A percentile compares a stretch with the other conserved stretches of the same genome.
These are phyloP conservation scores for Daldinia caldariorum DNA, from an alignment of 495 filamentous ascomycete genomes.

Conservation along the genomic window DNA sequence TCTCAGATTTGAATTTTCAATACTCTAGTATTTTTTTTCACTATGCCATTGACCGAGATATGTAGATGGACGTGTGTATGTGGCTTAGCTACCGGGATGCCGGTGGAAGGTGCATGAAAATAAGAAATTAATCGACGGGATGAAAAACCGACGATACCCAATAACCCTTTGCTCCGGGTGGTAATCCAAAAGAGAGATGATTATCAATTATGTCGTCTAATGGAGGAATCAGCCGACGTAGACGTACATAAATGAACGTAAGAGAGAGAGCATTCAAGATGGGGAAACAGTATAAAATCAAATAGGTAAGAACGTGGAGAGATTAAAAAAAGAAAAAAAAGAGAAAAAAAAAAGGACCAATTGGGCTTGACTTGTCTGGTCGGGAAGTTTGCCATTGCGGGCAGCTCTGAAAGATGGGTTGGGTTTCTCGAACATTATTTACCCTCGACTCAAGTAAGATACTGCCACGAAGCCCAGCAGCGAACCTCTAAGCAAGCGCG, in stretches of 20 bases:
- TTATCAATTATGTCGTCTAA: constrained; percentile 31
- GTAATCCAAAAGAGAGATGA: constrained; percentile 23
- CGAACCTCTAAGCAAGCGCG: constrained; percentile 37
- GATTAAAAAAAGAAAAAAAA: constrained; percentile 10
- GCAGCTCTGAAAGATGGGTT: constrained; percentile 27
- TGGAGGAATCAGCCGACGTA: constrained; percentile 35
- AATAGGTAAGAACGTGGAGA: constrained; percentile 4
- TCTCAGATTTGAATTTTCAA: not conserved
- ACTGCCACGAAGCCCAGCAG: constrained; percentile 58
- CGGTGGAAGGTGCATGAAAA: constrained; percentile 13
- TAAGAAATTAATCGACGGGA: constrained; percentile 5
- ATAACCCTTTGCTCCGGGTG: constrained; percentile 36
- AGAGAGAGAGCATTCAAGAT: constrained; percentile 29
- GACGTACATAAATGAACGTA: constrained; percentile 28
- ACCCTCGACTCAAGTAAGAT: constrained; percentile 52
- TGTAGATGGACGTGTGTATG: not conserved
- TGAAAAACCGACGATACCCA: not conserved
- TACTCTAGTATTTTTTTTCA: not conserved
- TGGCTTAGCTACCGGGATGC: constrained; percentile 1
- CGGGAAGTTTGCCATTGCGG: constrained; percentile 44
- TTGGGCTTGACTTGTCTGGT: constrained; percentile 31
- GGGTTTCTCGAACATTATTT: constrained; percentile 33
- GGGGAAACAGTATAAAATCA: constrained; percentile 4
- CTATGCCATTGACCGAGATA: not conserved
- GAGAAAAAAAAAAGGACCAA: constrained; percentile 29